These are phyloP conservation scores for Candida mattraensis DNA, from an alignment of 805 yeast genomes.

Conservation along the genomic window DNA sequence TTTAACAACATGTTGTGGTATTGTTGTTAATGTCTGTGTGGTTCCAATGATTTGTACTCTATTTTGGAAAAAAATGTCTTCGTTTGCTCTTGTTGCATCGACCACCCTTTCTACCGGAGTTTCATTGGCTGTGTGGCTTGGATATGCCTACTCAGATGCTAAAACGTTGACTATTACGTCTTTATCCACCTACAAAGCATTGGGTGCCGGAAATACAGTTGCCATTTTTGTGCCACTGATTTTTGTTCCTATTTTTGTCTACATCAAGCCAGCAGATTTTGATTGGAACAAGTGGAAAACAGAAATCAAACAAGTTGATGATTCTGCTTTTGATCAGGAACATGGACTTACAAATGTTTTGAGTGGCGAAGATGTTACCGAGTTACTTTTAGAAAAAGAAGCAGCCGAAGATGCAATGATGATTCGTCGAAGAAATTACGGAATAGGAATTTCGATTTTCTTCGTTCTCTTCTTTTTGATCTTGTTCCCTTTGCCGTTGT, in stretches of 20 bases:
- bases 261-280: conserved; percentile 44
- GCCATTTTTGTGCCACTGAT: conserved; percentile 51
- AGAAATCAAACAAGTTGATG: conserved; percentile 43
- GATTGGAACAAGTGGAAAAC: conserved; percentile 50
- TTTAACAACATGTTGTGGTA: conserved; percentile 52
- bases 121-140: conserved; percentile 44
- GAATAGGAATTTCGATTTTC: conserved; percentile 26
- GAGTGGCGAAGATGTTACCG: conserved; percentile 32
- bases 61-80: conserved; percentile 45
- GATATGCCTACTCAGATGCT: conserved; percentile 35
- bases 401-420: conserved; percentile 23
- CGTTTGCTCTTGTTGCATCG: conserved; percentile 43
- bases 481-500: conserved; percentile 40
- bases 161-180: conserved; percentile 26
- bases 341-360: conserved; percentile 31
- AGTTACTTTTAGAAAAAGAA: conserved; percentile 26
- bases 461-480: conserved; percentile 32
- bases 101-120: conserved; percentile 46
- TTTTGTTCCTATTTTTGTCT: conserved; percentile 45
- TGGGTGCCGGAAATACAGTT: conserved; percentile 57
- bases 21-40: conserved; percentile 55
- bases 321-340: conserved; percentile 33
- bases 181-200: conserved; percentile 51
- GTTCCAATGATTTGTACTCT: conserved; percentile 49
- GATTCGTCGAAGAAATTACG: conserved; percentile 29